Base-by-base conservation (phyloP, 2,329 filamentous ascomycete genomes). In the Hypocreales sp. region DNA sequence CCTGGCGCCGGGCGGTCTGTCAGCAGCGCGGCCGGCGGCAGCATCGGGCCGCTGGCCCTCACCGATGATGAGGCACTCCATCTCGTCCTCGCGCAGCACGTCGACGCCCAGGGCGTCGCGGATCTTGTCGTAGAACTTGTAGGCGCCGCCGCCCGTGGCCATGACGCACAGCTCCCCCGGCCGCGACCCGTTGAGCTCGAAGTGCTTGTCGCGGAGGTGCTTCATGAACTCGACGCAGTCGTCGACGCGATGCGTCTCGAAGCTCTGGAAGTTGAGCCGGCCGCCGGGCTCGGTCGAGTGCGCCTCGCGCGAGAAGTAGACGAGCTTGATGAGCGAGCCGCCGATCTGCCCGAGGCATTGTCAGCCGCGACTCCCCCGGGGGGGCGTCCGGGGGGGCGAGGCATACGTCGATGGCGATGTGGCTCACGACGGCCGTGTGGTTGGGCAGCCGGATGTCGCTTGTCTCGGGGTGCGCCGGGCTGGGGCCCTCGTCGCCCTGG, bases 41-140 rank as follows among this genome's bases (percentile, higher is more conserved):
- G 21, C 12, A 7, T 5, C 9, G 23, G 10, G 15, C 5, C 8
- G 5, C 4, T 18, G n/a, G 10, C 3, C 22, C n/a, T 37, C 52
- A 84, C 81, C 84, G 44, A 90, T 90, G 37, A 98, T 98, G 32
- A 98, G 59, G 48, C 90, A 98, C 52, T 93, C 84, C 90, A 98
- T 98, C 57, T 98, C 90, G 45, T 98, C 90, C 53, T 95, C 90
- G 23, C 84, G 67, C 42, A 86, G 61, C 13, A 98, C 84, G 46
- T 94, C 79, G 2, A 93, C 81, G 10, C 80, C 80, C 27, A 98
- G 59, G 5, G 77, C 73, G 35, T 87, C 71, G 46, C 74, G 76
- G 41, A 98, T 83, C 51, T 74, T 77, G 50, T 95, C 84, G 51
- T 95, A 94, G 56, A 81, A 98, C 52, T 95, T 94, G 64, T 81